Percentiles rank a stretch among this genome's conserved stretches.
phyloP scores from a whole-genome alignment of 352 stramenopile species.

The Peronospora tabacina region DNA sequence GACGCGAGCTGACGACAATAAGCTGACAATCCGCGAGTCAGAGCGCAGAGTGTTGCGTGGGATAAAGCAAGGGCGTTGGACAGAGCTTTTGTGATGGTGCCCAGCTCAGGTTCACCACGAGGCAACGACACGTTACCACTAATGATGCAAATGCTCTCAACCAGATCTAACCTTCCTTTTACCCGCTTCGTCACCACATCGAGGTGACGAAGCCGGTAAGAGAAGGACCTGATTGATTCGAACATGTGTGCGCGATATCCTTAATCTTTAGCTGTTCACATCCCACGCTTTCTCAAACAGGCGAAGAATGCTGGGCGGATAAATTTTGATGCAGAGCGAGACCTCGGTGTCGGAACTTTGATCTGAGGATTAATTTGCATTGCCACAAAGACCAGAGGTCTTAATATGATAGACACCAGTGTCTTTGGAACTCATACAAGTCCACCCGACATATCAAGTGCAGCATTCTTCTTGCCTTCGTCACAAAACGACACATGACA shows the following conservation, averaged over 20 bases:
- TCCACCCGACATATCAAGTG: conserved; percentile 21
- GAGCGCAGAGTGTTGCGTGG: conserved; percentile 3
- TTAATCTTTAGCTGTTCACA: conserved; percentile 76
- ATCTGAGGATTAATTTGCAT: conserved; percentile 79
- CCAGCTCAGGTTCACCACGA: too few relatives aligned
- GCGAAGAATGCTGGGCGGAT: conserved; percentile 72
- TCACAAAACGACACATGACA: conserved; percentile 56
- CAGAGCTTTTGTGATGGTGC: too few relatives aligned
- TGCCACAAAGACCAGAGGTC: conserved; percentile 64
- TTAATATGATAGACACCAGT: conserved; percentile 65
- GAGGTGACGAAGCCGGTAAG: too few relatives aligned
- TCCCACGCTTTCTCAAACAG: conserved; percentile 80
- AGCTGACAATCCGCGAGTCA: conserved; percentile 22
- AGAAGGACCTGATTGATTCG: conserved; percentile 69
- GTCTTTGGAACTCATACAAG: conserved; percentile 47
- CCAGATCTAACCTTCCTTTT: too few relatives aligned
- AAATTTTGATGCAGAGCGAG: conserved; percentile 71
- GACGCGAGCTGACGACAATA: conserved; percentile 16
- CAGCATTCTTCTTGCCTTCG: conserved; percentile 58
- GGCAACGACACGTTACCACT: too few relatives aligned
- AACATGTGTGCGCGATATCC: conserved; percentile 70
- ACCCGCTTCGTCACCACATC: too few relatives aligned
- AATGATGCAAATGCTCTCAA: too few relatives aligned
- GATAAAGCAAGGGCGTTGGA: conserved; percentile 3
- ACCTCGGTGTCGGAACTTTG: conserved; percentile 74